These are phyloP conservation scores for Mycotypha africana DNA, from an alignment of 371 early-diverging fungal genomes.

Conservation along the genomic window DNA sequence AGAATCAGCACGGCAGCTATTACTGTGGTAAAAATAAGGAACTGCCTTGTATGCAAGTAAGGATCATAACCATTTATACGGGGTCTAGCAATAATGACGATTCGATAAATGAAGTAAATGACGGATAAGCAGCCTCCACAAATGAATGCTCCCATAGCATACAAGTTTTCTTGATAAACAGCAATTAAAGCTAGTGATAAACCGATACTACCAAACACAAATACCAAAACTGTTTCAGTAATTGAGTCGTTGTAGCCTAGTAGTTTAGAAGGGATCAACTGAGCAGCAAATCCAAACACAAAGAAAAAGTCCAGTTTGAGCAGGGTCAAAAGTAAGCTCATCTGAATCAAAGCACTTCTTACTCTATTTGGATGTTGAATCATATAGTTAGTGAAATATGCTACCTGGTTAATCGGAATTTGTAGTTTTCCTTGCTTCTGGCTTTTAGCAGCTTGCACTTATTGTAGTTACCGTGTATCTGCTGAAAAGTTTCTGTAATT, in stretches of 20 bases:
- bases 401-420: too few relatives aligned
- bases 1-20: constrained; percentile 23
- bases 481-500: constrained; percentile 48
- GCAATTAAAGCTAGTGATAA: constrained; percentile 25
- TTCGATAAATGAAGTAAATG: constrained; percentile 33
- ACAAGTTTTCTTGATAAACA: constrained; percentile 38
- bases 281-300: constrained; percentile 44
- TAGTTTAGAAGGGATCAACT: constrained; percentile 41
- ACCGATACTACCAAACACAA: constrained; percentile 30
- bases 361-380: constrained; percentile 19
- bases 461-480: constrained; percentile 36
- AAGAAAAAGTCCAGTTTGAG: constrained; percentile 48
- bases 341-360: constrained; percentile 35
- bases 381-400: too few relatives aligned
- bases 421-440: too few relatives aligned
- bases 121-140: constrained; percentile 11
- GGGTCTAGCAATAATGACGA: constrained; percentile 23
- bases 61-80: constrained; percentile 20
- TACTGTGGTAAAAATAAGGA: constrained; percentile 39
- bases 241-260: constrained; percentile 32
- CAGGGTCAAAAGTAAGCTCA: constrained; percentile 32
- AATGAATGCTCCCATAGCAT: constrained; percentile 21
- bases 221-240: constrained; percentile 36
- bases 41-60: constrained; percentile 39
- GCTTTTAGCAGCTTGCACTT: background rate